These are phyloP conservation scores for Backusella psychrophila DNA, from an alignment of 192 early-diverging fungal genomes.

Conservation along the genomic window DNA sequence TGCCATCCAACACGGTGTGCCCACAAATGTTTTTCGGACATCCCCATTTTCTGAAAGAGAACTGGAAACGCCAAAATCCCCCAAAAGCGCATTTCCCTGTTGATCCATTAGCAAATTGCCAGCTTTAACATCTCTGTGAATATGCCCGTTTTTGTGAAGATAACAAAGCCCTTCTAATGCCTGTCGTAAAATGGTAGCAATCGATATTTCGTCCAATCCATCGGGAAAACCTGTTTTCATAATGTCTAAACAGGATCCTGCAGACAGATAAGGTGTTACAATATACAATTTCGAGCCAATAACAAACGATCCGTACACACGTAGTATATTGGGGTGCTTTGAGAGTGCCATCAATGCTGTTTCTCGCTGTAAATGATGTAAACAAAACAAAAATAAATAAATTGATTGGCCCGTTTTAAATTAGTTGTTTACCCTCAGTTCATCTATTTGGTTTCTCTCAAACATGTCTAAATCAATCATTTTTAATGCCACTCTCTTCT, in stretches of 20 bases:
- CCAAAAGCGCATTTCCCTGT: conserved; percentile 60
- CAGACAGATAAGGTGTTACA: conserved; percentile 77
- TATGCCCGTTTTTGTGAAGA: conserved; percentile 62
- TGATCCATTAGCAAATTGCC: conserved; percentile 67
- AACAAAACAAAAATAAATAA: not conserved
- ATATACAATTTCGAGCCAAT: conserved; percentile 76
- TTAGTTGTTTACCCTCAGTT: conserved; percentile 59
- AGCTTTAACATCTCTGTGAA: conserved; percentile 72
- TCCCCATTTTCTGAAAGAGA: conserved; percentile 65
- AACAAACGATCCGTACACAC: conserved; percentile 83
- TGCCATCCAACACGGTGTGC: conserved; percentile 70
- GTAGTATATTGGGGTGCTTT: conserved; percentile 81
- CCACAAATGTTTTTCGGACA: conserved; percentile 66
- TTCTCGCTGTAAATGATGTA: conserved; percentile 53
- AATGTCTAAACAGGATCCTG: conserved; percentile 85
- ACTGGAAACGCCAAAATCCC: conserved; percentile 69
- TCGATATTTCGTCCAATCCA: conserved; percentile 76
- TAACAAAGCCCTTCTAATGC: conserved; percentile 63
- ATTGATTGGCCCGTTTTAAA: not conserved
- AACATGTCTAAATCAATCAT: conserved; percentile 90
- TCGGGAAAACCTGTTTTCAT: conserved; percentile 80
- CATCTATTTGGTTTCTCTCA: conserved; percentile 90
- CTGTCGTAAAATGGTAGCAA: conserved; percentile 80
- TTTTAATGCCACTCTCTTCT: conserved; percentile 74
- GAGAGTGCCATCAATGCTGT: conserved; percentile 85